Conservation (phyloP, 306 rosid species). For the Hylodesmum podocarpum region DNA sequence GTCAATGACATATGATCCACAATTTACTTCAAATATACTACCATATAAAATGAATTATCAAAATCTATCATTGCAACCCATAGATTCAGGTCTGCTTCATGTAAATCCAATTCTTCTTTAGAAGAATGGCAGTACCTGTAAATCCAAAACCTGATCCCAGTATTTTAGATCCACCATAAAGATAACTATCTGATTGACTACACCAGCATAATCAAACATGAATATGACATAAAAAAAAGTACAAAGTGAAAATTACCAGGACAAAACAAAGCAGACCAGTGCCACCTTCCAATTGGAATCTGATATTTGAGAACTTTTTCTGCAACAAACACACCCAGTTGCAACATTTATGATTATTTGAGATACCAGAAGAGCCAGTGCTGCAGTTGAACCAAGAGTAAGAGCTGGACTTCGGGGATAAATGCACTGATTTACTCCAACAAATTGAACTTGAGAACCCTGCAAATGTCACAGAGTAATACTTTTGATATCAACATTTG, state of each 20-base stretch:
- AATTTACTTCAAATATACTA: not conserved
- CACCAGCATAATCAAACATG: conserved; percentile 5
- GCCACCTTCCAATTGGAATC: conserved; percentile 65
- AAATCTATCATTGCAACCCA: not conserved
- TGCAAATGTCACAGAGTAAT: conserved; percentile 38
- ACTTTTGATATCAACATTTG: not conserved
- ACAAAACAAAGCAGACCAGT: conserved; percentile 65
- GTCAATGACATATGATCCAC: not conserved
- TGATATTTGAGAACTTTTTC: conserved; percentile 46
- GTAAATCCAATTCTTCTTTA: not conserved
- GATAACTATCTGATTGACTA: not conserved
- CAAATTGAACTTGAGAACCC: conserved; percentile 55
- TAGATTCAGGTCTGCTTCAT: not conserved
- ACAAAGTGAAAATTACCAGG: conserved; percentile 59
- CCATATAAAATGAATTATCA: not conserved
- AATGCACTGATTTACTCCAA: conserved; percentile 39
- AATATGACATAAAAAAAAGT: not conserved
- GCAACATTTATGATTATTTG: conserved; percentile 61
- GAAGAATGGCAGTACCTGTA: not conserved
- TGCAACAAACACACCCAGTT: conserved; percentile 85
- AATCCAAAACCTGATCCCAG: not conserved
- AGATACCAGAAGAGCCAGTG: conserved; percentile 69
- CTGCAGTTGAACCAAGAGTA: conserved; percentile 79
- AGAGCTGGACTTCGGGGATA: conserved; percentile 89
- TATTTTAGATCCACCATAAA: not conserved